Conservation (phyloP, 2,329 filamentous ascomycete genomes). For the Colletotrichum kahawae region DNA sequence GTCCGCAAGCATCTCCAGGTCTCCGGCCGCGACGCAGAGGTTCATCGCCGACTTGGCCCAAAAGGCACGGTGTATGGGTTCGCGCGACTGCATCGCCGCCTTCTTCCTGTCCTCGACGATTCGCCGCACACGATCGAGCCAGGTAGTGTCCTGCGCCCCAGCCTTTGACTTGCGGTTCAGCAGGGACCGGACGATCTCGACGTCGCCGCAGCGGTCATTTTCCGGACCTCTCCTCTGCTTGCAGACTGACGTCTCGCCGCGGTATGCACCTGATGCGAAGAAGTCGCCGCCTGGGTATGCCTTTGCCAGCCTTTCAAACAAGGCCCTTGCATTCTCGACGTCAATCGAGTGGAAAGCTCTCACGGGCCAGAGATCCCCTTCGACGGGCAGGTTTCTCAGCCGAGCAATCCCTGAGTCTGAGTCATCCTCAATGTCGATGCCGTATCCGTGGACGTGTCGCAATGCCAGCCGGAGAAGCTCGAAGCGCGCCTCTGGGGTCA, state of each 20-base stretch:
- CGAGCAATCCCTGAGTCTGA: neutral
- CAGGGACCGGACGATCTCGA: neutral
- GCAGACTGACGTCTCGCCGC: too few relatives aligned
- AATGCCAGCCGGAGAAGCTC: neutral
- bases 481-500: neutral
- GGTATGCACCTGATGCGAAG: neutral
- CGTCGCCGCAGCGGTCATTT: neutral
- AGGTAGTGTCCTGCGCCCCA: neutral
- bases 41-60: slow-evolving; percentile 31
- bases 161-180: neutral
- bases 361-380: neutral
- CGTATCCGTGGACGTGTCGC: neutral
- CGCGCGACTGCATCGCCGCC: slow-evolving; percentile 27
- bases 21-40: slow-evolving; percentile 29
- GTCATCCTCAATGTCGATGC: neutral
- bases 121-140: slow-evolving; percentile 17
- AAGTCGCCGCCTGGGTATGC: neutral
- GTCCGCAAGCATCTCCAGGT: slow-evolving; percentile 26
- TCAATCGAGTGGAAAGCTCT: neutral
- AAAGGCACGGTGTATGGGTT: slow-evolving; percentile 25
- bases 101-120: slow-evolving; percentile 26
- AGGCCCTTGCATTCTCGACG: neutral
- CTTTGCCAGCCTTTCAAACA: neutral
- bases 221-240: neutral
- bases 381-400: neutral